Evolutionary conservation across 1,139 yeast species (phyloP), one percentile per base, ranked within the genome.

Genomic region (Wickerhamomyces sp.): DNA sequence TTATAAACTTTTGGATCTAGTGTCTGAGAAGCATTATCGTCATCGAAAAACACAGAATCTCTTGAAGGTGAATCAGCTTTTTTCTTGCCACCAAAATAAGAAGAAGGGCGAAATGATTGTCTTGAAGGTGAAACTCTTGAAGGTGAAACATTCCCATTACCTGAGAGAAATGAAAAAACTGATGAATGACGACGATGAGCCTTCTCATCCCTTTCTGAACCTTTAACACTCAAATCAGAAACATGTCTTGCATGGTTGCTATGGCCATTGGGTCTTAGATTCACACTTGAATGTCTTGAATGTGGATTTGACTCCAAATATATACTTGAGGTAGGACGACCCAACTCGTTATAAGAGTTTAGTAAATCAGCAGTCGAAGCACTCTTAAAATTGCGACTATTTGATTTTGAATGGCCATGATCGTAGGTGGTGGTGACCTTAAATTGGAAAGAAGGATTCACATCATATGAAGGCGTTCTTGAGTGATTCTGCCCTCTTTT

Each of bases 161-260:
- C 29, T 3, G 74, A 66, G 35, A 70, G 52, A 44, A 70, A 72
- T 49, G 70, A 68, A 46, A 72, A 71, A 28, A 72, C 61, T 0
- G 76, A 70, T 0, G 76, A 70, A 47, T 70, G 74, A 43, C 80
- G 59, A 39, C 55, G 56, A 37, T 52, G 56, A 5, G 39, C 26
- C 15, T 35, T 37, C 7, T 45, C 46, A 2, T 31, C 44, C 12
- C 35, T 43, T 12, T 36, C 42, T 12, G 30, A 24, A n/a, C 30
- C 37, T 26, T 38, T 36, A 12, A 38, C 33, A 28, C 51, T 45
- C 5, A 42, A 42, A 16, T 48, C 55, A 3, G 56, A 52, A 3
- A 43, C 40, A 19, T 38, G 40, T 46, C 55, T 49, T 2, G 45
- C 28, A 31, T 51, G 54, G 13, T 42, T 31, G 25, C 13, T 27